Percentiles rank a stretch among this genome's conserved stretches.
Conservation (phyloP, 169 alveolate genomes). For the Cryptosporidium ubiquitum region DNA sequence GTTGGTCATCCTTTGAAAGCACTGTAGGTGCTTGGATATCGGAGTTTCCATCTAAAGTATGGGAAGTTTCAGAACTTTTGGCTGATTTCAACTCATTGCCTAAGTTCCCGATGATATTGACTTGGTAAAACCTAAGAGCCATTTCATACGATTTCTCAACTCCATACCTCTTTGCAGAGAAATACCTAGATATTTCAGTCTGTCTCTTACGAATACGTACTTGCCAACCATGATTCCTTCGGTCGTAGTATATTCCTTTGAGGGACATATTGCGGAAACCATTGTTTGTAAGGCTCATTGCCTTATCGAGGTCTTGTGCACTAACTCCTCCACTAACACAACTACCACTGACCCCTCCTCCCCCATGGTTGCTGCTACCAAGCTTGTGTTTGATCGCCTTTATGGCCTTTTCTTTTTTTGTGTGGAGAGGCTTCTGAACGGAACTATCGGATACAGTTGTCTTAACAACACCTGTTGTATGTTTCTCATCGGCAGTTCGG, state of each 20-base stretch:
- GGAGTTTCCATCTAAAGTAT: not conserved
- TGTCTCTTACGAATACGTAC: slow-evolving; percentile 68
- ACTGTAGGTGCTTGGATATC: not conserved
- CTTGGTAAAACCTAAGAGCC: slow-evolving; percentile 68
- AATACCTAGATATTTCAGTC: slow-evolving; percentile 60
- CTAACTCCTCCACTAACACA: not conserved
- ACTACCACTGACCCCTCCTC: not conserved
- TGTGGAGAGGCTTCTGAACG: not conserved
- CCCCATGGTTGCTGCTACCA: not conserved
- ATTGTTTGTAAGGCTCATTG: slow-evolving; percentile 4
- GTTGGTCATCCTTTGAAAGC: not conserved
- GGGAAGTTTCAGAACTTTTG: not conserved
- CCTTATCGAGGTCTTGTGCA: slow-evolving; percentile 6
- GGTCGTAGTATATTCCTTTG: slow-evolving; percentile 61
- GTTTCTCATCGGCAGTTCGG: not conserved
- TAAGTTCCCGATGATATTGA: slow-evolving; percentile 43
- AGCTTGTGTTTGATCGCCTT: not conserved
- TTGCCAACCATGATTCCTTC: slow-evolving; percentile 75
- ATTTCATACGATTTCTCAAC: slow-evolving; percentile 70
- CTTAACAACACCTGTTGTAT: not conserved
- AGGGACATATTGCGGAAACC: slow-evolving; percentile 16
- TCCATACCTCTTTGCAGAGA: slow-evolving; percentile 71
- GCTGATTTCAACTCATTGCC: not conserved
- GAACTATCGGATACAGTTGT: not conserved
- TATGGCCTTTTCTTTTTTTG: slow-evolving; percentile 1